Evolutionary conservation across 305 asterid genomes (phyloP).

Genomic region (Fraxinus xanthoxyloides): DNA sequence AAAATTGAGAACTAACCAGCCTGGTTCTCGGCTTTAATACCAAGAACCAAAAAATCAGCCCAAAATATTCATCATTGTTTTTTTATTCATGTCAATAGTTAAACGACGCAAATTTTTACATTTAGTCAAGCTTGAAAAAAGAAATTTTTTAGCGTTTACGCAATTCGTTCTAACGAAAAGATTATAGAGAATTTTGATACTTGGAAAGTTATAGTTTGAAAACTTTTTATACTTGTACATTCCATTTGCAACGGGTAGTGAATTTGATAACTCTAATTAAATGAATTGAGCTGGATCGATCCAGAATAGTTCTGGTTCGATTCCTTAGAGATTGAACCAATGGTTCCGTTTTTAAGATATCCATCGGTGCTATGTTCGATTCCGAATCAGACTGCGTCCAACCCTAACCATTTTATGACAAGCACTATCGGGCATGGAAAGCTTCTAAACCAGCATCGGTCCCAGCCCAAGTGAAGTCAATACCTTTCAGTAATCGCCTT

Average conservation of each 20-base stretch:
- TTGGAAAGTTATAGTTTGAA: too few relatives aligned
- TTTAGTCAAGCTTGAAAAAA: not conserved
- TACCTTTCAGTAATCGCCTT: constrained; percentile 70
- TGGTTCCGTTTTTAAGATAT: not conserved
- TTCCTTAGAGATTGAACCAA: not conserved
- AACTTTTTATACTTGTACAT: too few relatives aligned
- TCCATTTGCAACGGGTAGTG: not conserved
- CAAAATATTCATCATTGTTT: not conserved
- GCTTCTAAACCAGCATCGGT: constrained; percentile 60
- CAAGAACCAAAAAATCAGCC: not conserved
- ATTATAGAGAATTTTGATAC: not conserved
- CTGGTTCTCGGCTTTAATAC: not conserved
- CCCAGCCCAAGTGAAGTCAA: constrained; percentile 82
- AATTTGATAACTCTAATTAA: not conserved
- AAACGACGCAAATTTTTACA: not conserved
- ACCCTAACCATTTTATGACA: not conserved
- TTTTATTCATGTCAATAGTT: not conserved
- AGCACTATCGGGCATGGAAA: constrained; percentile 52
- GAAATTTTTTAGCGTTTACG: not conserved
- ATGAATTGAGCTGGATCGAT: too few relatives aligned
- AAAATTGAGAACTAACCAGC: not conserved
- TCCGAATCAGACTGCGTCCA: not conserved
- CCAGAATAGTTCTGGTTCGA: too few relatives aligned
- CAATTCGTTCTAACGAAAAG: not conserved
- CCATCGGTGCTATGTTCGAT: not conserved